Base-by-base conservation (phyloP, 768 basidiomycete species). In the Agrocybe praecox region DNA sequence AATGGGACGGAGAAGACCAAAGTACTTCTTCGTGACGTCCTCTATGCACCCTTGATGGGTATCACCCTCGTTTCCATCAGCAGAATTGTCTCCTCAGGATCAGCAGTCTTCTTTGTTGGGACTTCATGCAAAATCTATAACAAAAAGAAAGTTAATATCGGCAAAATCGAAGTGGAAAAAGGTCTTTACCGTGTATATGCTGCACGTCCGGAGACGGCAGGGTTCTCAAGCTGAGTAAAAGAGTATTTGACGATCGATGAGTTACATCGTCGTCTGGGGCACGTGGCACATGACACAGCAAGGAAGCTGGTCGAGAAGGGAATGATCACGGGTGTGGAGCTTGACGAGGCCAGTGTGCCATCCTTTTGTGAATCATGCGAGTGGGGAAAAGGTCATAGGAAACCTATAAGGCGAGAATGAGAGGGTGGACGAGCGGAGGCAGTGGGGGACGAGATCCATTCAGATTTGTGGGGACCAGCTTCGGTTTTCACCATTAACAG, bases 331-430 rank as follows among this genome's bases (percentile, higher is more conserved):
- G 61, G 63, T 42, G 50, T 62, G 1, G 12, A 45, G 17, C 42
- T 46, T 3, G 6, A 36, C 0, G 36, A 62, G 4, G 58, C 24
- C 26, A 33, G 26, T 29, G 26, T 29, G 26, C 26, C 26, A 29
- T 29, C 26, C 5, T 68, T 70, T 21, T 83, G 81, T 57, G 67
- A 79, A 15, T 73, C 76, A 0, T 83, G 82, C 46, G 62, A 75
- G 1, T 76, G 76, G 53, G 79, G 71, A 0, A 83, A 81, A 58
- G 64, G 67, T 0, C 77, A 64, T 0, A 55, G 67, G 0, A 73
- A 74, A 53, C 64, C 74, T 0, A 59, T 76, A 23, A 43, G 62
- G 8, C 72, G 47, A 46, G 65, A 67, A 15, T 49, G 56, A 15
- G 22, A 60, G 46, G 54, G 49, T 12, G 40, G 51, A 32, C 29